These are phyloP conservation scores for Aspergillus novoparasiticus DNA, from an alignment of 2,329 filamentous ascomycete genomes.

Conservation along the genomic window DNA sequence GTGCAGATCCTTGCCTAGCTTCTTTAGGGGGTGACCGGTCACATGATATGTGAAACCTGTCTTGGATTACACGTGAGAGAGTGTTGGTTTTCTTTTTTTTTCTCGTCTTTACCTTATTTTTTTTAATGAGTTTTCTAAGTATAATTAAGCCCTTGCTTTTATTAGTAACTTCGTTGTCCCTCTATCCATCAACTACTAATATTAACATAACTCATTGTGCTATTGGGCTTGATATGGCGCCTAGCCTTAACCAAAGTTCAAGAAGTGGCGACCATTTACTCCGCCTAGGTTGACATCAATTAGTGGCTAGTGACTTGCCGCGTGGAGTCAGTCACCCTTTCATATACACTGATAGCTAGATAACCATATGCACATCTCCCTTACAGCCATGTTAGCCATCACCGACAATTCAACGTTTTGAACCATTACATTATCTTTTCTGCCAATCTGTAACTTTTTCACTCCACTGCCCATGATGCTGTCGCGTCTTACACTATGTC, in stretches of 20 bases:
- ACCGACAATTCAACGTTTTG: background rate
- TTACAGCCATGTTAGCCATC: background rate
- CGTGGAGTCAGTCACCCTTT: background rate
- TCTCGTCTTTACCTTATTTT: background rate
- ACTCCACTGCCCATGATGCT: constrained; percentile 32
- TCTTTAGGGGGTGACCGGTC: background rate
- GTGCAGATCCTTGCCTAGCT: constrained; percentile 18
- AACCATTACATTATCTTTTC: background rate
- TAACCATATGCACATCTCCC: background rate
- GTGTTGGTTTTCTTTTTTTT: background rate
- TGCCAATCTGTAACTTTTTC: background rate
- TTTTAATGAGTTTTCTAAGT: background rate
- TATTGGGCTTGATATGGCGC: background rate
- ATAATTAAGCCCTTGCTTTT: background rate
- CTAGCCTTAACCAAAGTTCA: background rate
- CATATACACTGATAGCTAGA: background rate
- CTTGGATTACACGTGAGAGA: background rate
- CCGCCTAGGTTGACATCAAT: constrained; percentile 2
- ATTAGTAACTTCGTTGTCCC: background rate
- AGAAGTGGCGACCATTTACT: background rate
- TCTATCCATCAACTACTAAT: background rate
- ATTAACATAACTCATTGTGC: background rate
- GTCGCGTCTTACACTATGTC: constrained; percentile 27
- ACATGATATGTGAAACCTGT: background rate
- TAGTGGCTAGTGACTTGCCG: constrained; percentile 5